Base-by-base conservation (phyloP, 2,329 filamentous ascomycete genomes). In the Pestalotiopsis sp. region DNA sequence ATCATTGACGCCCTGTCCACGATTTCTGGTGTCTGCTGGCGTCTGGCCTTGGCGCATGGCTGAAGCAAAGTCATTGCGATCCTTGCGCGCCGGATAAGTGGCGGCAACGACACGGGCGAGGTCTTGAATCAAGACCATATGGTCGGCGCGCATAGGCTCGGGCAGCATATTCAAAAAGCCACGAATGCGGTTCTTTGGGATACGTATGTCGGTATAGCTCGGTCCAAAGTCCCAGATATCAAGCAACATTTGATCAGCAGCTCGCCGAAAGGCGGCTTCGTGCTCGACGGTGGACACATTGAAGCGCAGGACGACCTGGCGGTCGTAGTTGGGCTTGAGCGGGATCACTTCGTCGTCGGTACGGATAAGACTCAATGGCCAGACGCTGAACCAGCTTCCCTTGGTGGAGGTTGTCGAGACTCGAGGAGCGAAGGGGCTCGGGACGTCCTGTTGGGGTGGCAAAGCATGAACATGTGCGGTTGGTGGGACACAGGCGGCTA, bases 241-340 rank as follows among this genome's bases (percentile, higher is more conserved):
- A 56, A 98, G 84, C 73, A 96, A 91, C 26, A 98, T 86, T 20
- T 89, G 88, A 69, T 77, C 74, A 55, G 75, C 66, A 22, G 75
- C 75, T 35, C 70, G 73, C 57, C 74, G 70, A 64, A 78, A 62
- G 44, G 75, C 75, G 24, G 72, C 71, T 68, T 75, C 73, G 58
- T 77, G 72, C 17, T 73, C 68, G 39, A 64, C 22, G 17, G 71
- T 89, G 69, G 86, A 90, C 66, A 98, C 82, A 75, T 92, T 93
- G 85, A 98, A 98, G 52, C 96, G 90, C 70, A 98, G 82, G 17
- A 99, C 94, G n/a, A 97, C 85, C 78, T 98, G 91, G 70, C 91
- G 88, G 70, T 89, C 88, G 77, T 97, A 97, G 70, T 82, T 81
- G 35, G 76, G 80, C 35, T 64, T 35, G 74, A 71, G 75, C 57